Base-by-base conservation (phyloP, 768 basidiomycete species). In the Tulasnella sp. region DNA sequence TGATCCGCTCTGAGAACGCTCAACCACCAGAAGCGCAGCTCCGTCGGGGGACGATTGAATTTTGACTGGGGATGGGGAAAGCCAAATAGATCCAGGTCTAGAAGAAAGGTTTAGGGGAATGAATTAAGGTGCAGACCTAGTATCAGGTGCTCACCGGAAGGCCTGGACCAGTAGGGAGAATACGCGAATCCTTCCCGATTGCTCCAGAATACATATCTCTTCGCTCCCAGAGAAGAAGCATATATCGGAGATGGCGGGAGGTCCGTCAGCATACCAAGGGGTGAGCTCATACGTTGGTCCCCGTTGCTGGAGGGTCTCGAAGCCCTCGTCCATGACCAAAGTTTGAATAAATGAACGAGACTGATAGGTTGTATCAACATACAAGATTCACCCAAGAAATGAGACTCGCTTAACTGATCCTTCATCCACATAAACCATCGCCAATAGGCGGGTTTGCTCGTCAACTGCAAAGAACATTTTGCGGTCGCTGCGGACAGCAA, bases 1-100 rank as follows among this genome's bases (percentile, higher is more conserved):
- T n/a, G n/a, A n/a, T n/a, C n/a, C n/a, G n/a, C n/a, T n/a, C 48
- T n/a, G 56, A 4, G 18, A 24, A 24, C 46, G 74, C 52, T 86
- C 84, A 14, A 82, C 75, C 6, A 85, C 81, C 1, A 91, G 48
- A n/a, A 91, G 82, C 81, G 90, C 91, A n/a, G 90, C 85, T 0
- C 89, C 90, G 81, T 91, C 90, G 0, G 90, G 89, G 0, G 90
- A 87, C 1, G 89, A 87, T 82, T 84, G 84, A n/a, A 88, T 84
- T 24, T 80, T 83, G 21, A 74, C 80, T 0, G 89, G 89, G 3
- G 82, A 68, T 18, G 82, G 80, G 0, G 84, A 80, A 8, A 91
- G 83, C 24, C 86, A 83, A 5, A 90, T 82, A 0, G 86, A 84
- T 0, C 89, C 87, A 16, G 89, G 88, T 34, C 90, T 90, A 39